A percentile compares a stretch with the other conserved stretches of the same genome.
These are phyloP conservation scores for Botrytis galanthina DNA, from an alignment of 2,329 filamentous ascomycete species.

Conservation along the genomic window DNA sequence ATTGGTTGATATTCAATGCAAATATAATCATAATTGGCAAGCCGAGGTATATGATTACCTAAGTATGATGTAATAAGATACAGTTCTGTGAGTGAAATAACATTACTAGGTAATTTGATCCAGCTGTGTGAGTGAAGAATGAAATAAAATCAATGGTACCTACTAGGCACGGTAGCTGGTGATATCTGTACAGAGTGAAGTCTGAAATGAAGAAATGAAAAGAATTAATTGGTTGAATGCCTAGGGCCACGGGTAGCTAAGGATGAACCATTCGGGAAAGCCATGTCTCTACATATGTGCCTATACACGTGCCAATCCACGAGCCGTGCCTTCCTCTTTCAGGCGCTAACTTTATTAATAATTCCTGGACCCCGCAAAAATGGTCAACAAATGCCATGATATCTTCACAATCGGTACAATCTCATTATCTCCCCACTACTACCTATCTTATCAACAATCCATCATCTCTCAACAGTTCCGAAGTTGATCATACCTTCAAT, in stretches of 20 bases:
- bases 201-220: neutral
- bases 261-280: neutral
- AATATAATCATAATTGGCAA: neutral
- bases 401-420: neutral
- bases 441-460: neutral
- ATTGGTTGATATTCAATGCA: neutral
- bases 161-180: too few relatives aligned
- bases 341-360: neutral
- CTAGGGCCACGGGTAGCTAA: neutral
- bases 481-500: neutral
- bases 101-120: too few relatives aligned
- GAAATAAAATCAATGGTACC: neutral
- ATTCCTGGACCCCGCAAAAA: constrained; percentile 5
- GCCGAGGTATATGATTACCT: neutral
- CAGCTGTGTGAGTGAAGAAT: too few relatives aligned
- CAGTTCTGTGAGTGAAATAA: too few relatives aligned
- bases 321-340: neutral
- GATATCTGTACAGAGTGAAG: neutral
- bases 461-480: too few relatives aligned
- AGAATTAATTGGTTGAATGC: neutral
- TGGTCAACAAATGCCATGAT: neutral
- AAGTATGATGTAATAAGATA: too few relatives aligned
- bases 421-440: neutral
- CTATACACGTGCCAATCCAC: neutral
- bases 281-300: neutral